Evolutionary conservation across 441 rosid species (phyloP).

Genomic region (Capsella rubella): DNA sequence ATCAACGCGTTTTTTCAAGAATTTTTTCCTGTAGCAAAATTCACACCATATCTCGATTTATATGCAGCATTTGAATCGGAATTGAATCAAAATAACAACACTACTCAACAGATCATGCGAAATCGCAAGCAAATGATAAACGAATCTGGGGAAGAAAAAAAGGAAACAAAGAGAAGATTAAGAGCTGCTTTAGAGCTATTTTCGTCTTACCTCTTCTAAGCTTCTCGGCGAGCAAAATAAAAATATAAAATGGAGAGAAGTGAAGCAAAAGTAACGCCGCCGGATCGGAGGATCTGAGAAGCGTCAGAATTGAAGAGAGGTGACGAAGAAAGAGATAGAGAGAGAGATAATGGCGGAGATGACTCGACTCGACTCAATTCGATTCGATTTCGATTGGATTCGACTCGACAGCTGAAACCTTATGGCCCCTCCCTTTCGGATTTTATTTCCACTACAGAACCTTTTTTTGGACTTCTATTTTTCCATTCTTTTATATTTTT

Average conservation of each 20-base stretch:
- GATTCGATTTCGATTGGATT: conserved; percentile 36
- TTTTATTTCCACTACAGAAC: conserved; percentile 46
- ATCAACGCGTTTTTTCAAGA: conserved; percentile 13
- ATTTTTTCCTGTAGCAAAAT: conserved; percentile 24
- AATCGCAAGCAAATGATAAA: conserved; percentile 22
- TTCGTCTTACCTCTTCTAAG: conserved; percentile 30
- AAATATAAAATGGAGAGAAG: conserved; percentile 8
- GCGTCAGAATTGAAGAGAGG: conserved; percentile 31
- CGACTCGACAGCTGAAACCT: conserved; percentile 48
- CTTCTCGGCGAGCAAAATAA: neutral
- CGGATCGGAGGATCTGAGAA: conserved; percentile 44
- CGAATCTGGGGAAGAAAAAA: conserved; percentile 6
- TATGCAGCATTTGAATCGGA: conserved; percentile 31
- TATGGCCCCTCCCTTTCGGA: conserved; percentile 48
- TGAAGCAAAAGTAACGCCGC: conserved; percentile 41
- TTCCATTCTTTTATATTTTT: neutral
- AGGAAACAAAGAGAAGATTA: conserved; percentile 10
- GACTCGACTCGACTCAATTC: conserved; percentile 32
- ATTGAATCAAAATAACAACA: conserved; percentile 11
- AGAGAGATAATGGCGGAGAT: conserved; percentile 43
- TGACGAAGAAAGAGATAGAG: conserved; percentile 30
- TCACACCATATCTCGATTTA: conserved; percentile 14
- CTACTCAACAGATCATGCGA: conserved; percentile 28
- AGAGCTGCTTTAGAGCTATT: conserved; percentile 27
- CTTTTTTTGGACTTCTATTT: conserved; percentile 42